Evolutionary conservation across 495 filamentous ascomycete genomes (phyloP), one percentile per base, ranked within the genome.

Genomic region (Tetracladium marchalianum): DNA sequence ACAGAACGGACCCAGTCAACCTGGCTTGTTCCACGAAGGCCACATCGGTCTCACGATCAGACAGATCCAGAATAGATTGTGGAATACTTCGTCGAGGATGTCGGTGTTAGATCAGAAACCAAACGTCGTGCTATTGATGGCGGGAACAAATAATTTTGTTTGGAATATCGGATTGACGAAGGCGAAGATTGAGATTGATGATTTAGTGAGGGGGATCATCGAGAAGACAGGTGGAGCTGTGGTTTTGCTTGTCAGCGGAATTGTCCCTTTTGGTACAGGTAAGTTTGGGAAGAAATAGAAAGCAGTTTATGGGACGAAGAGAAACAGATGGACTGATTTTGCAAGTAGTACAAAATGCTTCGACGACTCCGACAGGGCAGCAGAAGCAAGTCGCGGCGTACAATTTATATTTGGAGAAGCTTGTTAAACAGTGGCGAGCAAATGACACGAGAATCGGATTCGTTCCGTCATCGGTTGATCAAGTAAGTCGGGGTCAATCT

Each of bases 221-320:
- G 15, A 51, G 22, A 27, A 7, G 47, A 36, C 56, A n/a, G 57
- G 59, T 19, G 60, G 65, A 13, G 60, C 64, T 15, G 64, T 64
- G 4, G 51, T 47, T 4, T 57, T 67, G 19, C 51, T 68, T 13
- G 63, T 66, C 39, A 27, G 63, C 64, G 7, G 53, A 65, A 40
- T 59, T 62, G 6, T 63, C 61, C 17, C 53, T 59, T 19, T 49
- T 55, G 13, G 39, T 42, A 13, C 46, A 62, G 43, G 49, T 53
- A 2, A 56, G 53, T 16, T 59, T 58, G 49, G 52, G 62, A 45
- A 38, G 39, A 48, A 57, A 31, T 44, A 63, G 50, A 47, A 47
- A 32, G 13, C 56, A 5, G 41, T 65, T 39, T 43, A 64, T 27
- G 22, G n/a, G n/a, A n/a, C n/a, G n/a, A n/a, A n/a, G n/a, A n/a